phyloP scores from a whole-genome alignment of 345 rosid species.

The Gossypium longicalyx region DNA sequence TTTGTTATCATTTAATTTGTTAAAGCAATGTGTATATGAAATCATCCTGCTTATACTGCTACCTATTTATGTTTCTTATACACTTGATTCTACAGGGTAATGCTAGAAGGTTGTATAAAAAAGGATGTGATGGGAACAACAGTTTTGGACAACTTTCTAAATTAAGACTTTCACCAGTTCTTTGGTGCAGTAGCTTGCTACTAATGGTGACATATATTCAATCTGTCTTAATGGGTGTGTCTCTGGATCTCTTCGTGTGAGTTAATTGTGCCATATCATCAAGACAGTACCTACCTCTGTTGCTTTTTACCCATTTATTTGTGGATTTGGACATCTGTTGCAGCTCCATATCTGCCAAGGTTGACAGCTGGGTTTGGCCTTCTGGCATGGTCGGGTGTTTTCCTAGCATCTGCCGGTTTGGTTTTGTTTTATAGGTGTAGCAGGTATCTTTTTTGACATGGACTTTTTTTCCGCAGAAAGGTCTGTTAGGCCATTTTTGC shows the following conservation, averaged over 20 bases:
- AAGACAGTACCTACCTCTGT: slow-evolving; percentile 12
- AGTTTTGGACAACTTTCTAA: slow-evolving; percentile 70
- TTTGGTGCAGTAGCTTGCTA: slow-evolving; percentile 66
- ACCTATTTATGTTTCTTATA: background rate
- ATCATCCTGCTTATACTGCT: background rate
- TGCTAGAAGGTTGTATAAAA: slow-evolving; percentile 80
- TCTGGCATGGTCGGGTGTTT: slow-evolving; percentile 79
- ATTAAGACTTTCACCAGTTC: slow-evolving; percentile 79
- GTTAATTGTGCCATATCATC: slow-evolving; percentile 17
- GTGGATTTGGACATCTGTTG: slow-evolving; percentile 19
- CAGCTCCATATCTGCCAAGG: slow-evolving; percentile 79
- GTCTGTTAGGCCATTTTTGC: background rate
- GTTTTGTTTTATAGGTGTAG: slow-evolving; percentile 85
- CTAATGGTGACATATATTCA: slow-evolving; percentile 60
- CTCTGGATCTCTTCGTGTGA: slow-evolving; percentile 16
- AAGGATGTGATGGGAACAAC: slow-evolving; percentile 65
- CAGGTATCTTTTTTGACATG: slow-evolving; percentile 47
- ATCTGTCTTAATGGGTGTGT: slow-evolving; percentile 65
- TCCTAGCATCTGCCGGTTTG: slow-evolving; percentile 71
- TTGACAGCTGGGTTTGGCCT: slow-evolving; percentile 67
- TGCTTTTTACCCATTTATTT: background rate
- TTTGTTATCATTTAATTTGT: background rate
- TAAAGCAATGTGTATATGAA: background rate
- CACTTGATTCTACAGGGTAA: slow-evolving; percentile 60
- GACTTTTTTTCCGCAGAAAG: background rate